These are phyloP conservation scores for Cercospora sp. DNA, from an alignment of 2,329 filamentous ascomycete genomes.

Conservation along the genomic window DNA sequence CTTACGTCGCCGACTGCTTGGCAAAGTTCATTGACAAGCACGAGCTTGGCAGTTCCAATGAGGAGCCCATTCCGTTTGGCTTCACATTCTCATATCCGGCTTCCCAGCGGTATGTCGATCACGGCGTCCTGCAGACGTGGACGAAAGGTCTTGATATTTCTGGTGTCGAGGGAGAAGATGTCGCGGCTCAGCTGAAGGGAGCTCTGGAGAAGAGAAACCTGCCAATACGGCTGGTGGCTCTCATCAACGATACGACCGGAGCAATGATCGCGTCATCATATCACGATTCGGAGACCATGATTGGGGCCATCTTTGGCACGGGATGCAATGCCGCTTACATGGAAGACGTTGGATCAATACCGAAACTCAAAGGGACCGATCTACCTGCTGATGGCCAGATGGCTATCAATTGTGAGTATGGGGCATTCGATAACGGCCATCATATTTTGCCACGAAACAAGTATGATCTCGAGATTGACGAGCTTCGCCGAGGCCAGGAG, in stretches of 20 bases:
- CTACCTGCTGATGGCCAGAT: conserved; percentile 77
- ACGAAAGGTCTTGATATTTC: conserved; percentile 96
- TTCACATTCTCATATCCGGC: conserved; percentile 98
- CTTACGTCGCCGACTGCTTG: conserved; percentile 91
- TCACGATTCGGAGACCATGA: conserved; percentile 78
- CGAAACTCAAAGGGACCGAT: conserved; percentile 73
- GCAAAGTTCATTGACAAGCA: conserved; percentile 90
- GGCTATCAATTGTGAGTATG: conserved; percentile 98
- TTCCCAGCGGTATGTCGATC: conserved; percentile 89
- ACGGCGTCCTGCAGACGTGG: conserved; percentile 91
- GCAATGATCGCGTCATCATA: conserved; percentile 89
- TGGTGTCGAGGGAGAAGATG: conserved; percentile 86
- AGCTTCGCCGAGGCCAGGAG: conserved; percentile 89
- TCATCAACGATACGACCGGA: conserved; percentile 93
- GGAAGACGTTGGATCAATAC: conserved; percentile 78
- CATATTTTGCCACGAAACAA: conserved; percentile 81
- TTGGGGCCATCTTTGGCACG: conserved; percentile 91
- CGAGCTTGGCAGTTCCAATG: conserved; percentile 62
- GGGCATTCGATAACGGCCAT: conserved; percentile 94
- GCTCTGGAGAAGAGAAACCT: conserved; percentile 74
- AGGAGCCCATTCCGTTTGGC: conserved; percentile 73
- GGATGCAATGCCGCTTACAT: conserved; percentile 95
- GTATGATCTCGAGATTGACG: conserved; percentile 86
- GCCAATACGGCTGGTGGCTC: conserved; percentile 78
- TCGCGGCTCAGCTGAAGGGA: conserved; percentile 83